phyloP scores from a whole-genome alignment of 2,329 filamentous ascomycete species.

The Penicillium aurantiogriseum region DNA sequence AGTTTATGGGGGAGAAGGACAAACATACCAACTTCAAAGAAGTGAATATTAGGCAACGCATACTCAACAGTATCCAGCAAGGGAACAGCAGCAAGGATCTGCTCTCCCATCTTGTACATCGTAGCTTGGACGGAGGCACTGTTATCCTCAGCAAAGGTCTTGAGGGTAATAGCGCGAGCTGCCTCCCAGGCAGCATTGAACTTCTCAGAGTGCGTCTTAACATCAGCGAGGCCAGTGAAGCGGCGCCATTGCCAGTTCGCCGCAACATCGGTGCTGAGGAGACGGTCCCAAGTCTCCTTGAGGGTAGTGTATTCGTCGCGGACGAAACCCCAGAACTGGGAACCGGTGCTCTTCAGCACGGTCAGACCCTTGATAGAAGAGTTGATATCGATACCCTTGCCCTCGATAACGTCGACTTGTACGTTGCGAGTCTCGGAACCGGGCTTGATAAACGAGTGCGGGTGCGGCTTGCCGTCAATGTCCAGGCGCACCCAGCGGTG shows the following conservation, averaged over 20 bases:
- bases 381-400: conserved; percentile 69
- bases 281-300: conserved; percentile 88
- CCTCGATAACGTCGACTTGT: conserved; percentile 66
- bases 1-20: not conserved
- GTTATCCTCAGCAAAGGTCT: conserved; percentile 84
- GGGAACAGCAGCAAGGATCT: conserved; percentile 75
- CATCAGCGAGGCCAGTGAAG: conserved; percentile 65
- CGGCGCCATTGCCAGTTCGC: conserved; percentile 80
- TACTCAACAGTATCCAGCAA: conserved; percentile 74
- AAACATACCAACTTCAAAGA: conserved; percentile 76
- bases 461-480: conserved; percentile 84
- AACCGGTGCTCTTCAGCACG: conserved; percentile 94
- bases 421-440: conserved; percentile 83
- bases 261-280: conserved; percentile 90
- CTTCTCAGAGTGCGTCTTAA: conserved; percentile 60
- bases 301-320: conserved; percentile 92
- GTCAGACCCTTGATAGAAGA: conserved; percentile 78
- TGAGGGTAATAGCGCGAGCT: conserved; percentile 82
- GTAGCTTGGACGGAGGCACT: conserved; percentile 93
- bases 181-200: conserved; percentile 79
- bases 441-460: conserved; percentile 91
- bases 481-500: conserved; percentile 91
- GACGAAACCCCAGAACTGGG: conserved; percentile 91
- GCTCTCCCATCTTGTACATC: conserved; percentile 97
- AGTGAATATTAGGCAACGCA: conserved; percentile 94